Evolutionary conservation across 2,329 filamentous ascomycete genomes (phyloP), one percentile per base, ranked within the genome.

Genomic region (Pseudogymnoascus sp.): DNA sequence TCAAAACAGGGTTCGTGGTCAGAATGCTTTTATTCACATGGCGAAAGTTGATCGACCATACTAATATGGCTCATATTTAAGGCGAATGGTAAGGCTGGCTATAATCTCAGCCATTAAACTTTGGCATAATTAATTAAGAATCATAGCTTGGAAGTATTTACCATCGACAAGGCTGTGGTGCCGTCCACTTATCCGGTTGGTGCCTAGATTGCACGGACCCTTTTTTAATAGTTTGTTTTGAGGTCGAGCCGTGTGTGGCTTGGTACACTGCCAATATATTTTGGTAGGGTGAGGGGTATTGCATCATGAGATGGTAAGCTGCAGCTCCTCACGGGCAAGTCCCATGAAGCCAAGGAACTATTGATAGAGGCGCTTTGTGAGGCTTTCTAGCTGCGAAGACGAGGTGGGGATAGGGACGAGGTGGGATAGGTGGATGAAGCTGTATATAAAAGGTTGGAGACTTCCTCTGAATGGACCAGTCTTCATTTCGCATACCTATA

Each of bases 131-230:
- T 18, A 53, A 53, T 18, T 15, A 18, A 18, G n/a, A 6, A 33
- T 6, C 9, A 33, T 33, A 14, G n/a, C 18, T 53, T 33, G 28
- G n/a, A 53, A 12, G 4, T 18, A 53, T 18, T 53, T 33, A 33
- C 9, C 6, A 25, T 18, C 9, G 8, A 18, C n/a, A 33, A 12
- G 28, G 47, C 28, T 53, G n/a, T 33, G 47, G 9, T 53, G 33
- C 25, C 30, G 28, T 47, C 41, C 28, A 28, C 22, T 15, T 28
- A 47, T 28, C 25, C 25, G n/a, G 47, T 33, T n/a, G 47, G 47
- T 53, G 47, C 47, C 47, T 53, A n/a, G 47, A 53, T 53, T 53
- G 28, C 25, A 53, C 47, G 15, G 28, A 53, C 47, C 28, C 25
- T 14, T 18, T 53, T 18, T 53, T 18, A 12, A 53, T 18, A 18